Conservation (phyloP, 2,329 filamentous ascomycete genomes). For the Ophiobolus disseminans region DNA sequence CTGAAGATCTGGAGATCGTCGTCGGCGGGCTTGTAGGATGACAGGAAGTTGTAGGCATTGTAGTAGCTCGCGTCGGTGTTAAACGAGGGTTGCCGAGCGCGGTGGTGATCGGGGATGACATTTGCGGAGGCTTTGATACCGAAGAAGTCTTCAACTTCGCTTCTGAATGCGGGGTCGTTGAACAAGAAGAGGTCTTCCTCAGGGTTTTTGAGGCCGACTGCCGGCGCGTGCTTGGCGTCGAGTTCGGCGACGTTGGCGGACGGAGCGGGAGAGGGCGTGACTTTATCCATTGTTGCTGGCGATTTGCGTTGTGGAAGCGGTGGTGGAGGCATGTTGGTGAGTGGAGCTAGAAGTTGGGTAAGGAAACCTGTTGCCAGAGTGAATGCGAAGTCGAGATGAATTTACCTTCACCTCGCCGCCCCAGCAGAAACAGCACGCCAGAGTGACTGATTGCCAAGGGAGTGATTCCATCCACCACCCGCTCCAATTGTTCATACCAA, state of each 20-base stretch:
- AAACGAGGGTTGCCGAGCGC: not conserved
- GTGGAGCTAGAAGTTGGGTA: not conserved
- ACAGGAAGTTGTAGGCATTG: not conserved
- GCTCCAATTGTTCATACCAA: conserved; percentile 19
- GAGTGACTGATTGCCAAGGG: conserved; percentile 11
- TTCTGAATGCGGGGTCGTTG: conserved; percentile 10
- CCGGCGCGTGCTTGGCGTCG: not conserved
- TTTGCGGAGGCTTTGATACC: conserved; percentile 54
- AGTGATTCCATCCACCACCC: conserved; percentile 9
- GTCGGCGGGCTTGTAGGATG: conserved; percentile 13
- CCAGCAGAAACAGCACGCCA: conserved; percentile 20
- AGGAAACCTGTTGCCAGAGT: conserved; percentile 40
- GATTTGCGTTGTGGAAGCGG: conserved; percentile 54
- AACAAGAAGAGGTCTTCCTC: conserved; percentile 71
- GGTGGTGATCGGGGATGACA: not conserved
- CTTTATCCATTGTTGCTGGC: conserved; percentile 15
- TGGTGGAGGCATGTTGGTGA: not conserved
- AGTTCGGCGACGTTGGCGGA: not conserved
- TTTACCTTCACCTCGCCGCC: conserved; percentile 74
- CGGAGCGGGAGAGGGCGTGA: conserved; percentile 51
- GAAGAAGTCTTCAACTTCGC: conserved; percentile 15
- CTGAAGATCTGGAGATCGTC: conserved; percentile 21
- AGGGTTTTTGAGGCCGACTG: not conserved
- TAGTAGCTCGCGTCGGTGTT: conserved; percentile 71
- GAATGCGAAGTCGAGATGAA: conserved; percentile 87